Percentiles rank a stretch among this genome's conserved stretches.
Evolutionary conservation across 2,329 filamentous ascomycete species (phyloP).

Genomic region (Cyphellophora attinorum): DNA sequence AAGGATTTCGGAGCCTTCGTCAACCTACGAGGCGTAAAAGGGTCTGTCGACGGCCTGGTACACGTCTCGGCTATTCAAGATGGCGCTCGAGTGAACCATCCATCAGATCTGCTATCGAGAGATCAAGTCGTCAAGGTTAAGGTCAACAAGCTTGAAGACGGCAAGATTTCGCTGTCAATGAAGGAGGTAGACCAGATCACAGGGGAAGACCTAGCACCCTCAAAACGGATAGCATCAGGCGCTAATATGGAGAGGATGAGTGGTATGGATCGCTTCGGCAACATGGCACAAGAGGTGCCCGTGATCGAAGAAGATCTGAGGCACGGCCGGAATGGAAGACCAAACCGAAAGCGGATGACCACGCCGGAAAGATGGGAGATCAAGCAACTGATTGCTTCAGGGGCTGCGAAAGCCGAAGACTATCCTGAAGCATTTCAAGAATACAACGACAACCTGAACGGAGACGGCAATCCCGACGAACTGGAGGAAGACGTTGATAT

Average conservation of each 20-base stretch:
- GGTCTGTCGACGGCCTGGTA: conserved; percentile 85
- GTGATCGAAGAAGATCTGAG: conserved; percentile 55
- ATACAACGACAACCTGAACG: conserved; percentile 76
- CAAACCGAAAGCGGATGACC: conserved; percentile 81
- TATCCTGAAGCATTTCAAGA: conserved; percentile 94
- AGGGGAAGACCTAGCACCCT: conserved; percentile 72
- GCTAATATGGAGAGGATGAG: conserved; percentile 81
- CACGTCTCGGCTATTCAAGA: conserved; percentile 85
- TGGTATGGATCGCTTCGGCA: conserved; percentile 49
- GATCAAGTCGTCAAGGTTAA: conserved; percentile 89
- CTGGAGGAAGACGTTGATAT: conserved; percentile 78
- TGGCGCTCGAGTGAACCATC: conserved; percentile 80
- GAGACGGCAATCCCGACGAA: conserved; percentile 84
- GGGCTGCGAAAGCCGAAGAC: conserved; percentile 82
- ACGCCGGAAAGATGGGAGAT: conserved; percentile 98
- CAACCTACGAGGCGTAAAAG: conserved; percentile 75
- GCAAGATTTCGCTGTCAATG: conserved; percentile 82
- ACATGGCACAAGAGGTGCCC: conserved; percentile 44
- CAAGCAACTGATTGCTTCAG: conserved; percentile 87
- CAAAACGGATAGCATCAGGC: conserved; percentile 70
- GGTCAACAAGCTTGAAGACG: conserved; percentile 74
- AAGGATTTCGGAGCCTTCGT: conserved; percentile 97
- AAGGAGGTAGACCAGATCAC: conserved; percentile 91
- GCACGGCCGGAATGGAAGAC: conserved; percentile 43
- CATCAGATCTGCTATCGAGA: conserved; percentile 71